Conservation (phyloP, 441 rosid genomes). For the Erodium texanum region DNA sequence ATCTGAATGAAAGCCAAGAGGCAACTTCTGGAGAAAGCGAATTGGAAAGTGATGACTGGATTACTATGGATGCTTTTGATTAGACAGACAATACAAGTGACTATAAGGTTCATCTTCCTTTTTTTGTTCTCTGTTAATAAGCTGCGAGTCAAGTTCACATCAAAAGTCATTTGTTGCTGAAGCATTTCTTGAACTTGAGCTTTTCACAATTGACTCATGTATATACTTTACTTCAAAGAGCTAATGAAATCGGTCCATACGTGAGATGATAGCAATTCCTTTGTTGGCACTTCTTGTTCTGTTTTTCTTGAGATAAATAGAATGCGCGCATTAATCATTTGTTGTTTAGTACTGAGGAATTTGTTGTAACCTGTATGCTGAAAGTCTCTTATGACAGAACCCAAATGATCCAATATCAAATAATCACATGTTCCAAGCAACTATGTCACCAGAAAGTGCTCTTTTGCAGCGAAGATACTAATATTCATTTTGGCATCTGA, state of each 20-base stretch:
- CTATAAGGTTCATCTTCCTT: too few relatives aligned
- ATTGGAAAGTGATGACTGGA: slow-evolving; percentile 64
- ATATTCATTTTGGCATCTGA: not conserved
- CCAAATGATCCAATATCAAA: not conserved
- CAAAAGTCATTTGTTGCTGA: not conserved
- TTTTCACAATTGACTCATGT: not conserved
- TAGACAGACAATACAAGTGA: slow-evolving; percentile 19
- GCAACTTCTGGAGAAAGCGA: not conserved
- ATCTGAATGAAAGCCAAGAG: too few relatives aligned
- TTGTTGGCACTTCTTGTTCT: too few relatives aligned
- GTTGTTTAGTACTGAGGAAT: too few relatives aligned
- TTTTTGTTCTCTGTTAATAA: not conserved
- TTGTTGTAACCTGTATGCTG: too few relatives aligned
- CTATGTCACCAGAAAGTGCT: not conserved
- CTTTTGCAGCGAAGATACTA: too few relatives aligned
- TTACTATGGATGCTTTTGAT: slow-evolving; percentile 39
- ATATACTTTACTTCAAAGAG: slow-evolving; percentile 3
- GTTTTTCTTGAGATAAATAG: too few relatives aligned
- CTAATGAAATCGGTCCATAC: not conserved
- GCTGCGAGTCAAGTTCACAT: not conserved
- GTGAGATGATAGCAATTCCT: not conserved
- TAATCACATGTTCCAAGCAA: not conserved
- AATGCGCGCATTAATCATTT: too few relatives aligned
- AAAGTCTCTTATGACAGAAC: too few relatives aligned
- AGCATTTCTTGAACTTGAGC: not conserved